Percentiles rank a stretch among this genome's conserved stretches.
Evolutionary conservation across 108 stramenopile species (phyloP).

Genomic region (Tribonema minus): DNA sequence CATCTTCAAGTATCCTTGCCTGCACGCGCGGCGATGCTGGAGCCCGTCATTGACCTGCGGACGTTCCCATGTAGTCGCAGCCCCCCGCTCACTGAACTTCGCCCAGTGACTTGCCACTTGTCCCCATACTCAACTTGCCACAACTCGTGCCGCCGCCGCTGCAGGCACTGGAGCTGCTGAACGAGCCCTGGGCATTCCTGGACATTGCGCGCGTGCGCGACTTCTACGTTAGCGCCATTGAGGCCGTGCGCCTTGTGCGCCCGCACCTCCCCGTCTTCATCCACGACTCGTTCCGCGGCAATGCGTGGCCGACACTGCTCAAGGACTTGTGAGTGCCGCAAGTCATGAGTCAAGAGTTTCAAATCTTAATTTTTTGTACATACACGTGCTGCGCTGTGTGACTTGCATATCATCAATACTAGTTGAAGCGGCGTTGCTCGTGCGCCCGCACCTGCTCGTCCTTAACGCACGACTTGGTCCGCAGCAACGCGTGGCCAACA

Average conservation of each 20-base stretch:
- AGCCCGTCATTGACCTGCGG: no score
- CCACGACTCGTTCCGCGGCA: slow-evolving; percentile 51
- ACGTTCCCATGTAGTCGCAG: no score
- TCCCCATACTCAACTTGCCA: no score
- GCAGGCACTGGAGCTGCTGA: slow-evolving; percentile 45
- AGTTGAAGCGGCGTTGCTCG: slow-evolving; percentile 32
- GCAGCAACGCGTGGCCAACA: slow-evolving; percentile 47
- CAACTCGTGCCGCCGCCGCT: no score
- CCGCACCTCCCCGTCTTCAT: slow-evolving; percentile 47
- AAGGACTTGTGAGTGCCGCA: slow-evolving; percentile 29
- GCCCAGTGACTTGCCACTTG: no score
- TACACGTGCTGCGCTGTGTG: no score
- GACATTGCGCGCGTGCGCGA: slow-evolving; percentile 50
- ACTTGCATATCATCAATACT: no score
- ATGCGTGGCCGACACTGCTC: slow-evolving; percentile 47
- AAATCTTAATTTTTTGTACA: neutral
- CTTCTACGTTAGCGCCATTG: slow-evolving; percentile 44
- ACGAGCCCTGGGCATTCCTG: slow-evolving; percentile 49
- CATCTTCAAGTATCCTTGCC: no score
- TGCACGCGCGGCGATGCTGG: no score
- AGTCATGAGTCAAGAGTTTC: neutral
- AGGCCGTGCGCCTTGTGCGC: slow-evolving; percentile 41
- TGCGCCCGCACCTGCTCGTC: slow-evolving; percentile 49
- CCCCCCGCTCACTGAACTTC: no score
- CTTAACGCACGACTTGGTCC: slow-evolving; percentile 51